Conservation (phyloP, 306 rosid genomes). For the Casuarina cunninghamiana region DNA sequence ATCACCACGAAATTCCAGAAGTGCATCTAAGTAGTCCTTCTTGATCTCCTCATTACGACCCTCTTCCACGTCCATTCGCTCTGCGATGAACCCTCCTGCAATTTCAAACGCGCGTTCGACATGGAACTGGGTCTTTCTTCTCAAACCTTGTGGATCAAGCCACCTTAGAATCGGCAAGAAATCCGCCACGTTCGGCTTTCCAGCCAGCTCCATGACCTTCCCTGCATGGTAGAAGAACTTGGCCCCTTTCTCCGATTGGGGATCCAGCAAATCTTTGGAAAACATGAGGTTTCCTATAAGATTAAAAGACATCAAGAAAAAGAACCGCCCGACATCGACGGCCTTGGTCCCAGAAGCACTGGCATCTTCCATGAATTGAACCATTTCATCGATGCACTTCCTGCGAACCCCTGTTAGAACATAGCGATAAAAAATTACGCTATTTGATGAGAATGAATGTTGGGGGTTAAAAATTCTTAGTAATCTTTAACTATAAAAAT, state of each 20-base stretch:
- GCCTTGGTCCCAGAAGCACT: constrained; percentile 13
- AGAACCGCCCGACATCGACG: constrained; percentile 59
- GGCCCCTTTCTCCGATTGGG: constrained; percentile 60
- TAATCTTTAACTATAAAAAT: no score
- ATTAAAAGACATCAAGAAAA: constrained; percentile 78
- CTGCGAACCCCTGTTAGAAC: constrained; percentile 33
- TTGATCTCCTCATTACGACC: constrained; percentile 7
- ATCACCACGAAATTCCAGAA: constrained; percentile 65
- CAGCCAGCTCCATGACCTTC: constrained; percentile 77
- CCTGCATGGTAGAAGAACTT: constrained; percentile 59
- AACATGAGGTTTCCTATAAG: constrained; percentile 81
- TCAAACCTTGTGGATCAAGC: constrained; percentile 75
- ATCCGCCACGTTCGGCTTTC: constrained; percentile 81
- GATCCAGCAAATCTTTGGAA: constrained; percentile 69
- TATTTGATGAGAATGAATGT: not conserved
- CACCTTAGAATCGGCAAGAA: constrained; percentile 56
- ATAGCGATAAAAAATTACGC: not conserved
- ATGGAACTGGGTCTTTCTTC: constrained; percentile 68
- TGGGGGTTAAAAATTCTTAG: no score
- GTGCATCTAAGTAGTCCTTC: constrained; percentile 70
- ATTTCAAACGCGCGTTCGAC: constrained; percentile 70
- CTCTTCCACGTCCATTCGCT: constrained; percentile 47
- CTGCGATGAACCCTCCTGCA: constrained; percentile 61
- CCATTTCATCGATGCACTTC: constrained; percentile 60
- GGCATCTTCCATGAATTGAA: constrained; percentile 38